These are phyloP conservation scores for Rhododendron simsii DNA, from an alignment of 148 eudicot species.

Conservation along the genomic window DNA sequence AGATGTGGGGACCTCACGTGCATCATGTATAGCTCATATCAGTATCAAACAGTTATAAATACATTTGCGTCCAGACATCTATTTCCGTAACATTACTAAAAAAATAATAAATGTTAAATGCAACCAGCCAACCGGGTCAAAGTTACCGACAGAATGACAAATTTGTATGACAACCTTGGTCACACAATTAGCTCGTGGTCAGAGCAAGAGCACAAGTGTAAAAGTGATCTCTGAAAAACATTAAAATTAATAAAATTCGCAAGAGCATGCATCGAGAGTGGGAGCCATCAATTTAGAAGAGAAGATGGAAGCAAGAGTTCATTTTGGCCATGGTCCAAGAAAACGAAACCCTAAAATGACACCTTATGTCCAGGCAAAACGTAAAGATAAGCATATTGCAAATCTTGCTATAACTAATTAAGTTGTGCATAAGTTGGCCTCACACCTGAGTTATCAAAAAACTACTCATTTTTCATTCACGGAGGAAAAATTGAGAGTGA, in stretches of 20 bases:
- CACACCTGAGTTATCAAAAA: no score
- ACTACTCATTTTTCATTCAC: neutral
- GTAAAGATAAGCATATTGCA: neutral
- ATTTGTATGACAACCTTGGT: neutral
- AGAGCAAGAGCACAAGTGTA: no score
- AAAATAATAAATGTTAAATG: no score
- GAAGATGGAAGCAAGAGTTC: neutral
- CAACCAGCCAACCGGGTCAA: neutral
- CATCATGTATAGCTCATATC: neutral
- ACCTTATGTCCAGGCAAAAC: neutral
- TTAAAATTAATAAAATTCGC: no score
- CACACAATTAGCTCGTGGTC: no score
- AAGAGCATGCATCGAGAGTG: no score
- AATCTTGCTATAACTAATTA: neutral
- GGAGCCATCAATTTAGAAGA: no score
- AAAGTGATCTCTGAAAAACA: no score
- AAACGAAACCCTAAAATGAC: conserved; percentile 7
- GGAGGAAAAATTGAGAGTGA: neutral
- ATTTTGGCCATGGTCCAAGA: neutral
- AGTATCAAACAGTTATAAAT: no score
- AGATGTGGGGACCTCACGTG: no score
- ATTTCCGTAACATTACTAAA: no score
- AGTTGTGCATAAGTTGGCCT: neutral
- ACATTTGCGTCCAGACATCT: neutral
- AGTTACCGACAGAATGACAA: neutral